Conservation (phyloP, 495 filamentous ascomycete genomes). For the Podospora pseudocomata region DNA sequence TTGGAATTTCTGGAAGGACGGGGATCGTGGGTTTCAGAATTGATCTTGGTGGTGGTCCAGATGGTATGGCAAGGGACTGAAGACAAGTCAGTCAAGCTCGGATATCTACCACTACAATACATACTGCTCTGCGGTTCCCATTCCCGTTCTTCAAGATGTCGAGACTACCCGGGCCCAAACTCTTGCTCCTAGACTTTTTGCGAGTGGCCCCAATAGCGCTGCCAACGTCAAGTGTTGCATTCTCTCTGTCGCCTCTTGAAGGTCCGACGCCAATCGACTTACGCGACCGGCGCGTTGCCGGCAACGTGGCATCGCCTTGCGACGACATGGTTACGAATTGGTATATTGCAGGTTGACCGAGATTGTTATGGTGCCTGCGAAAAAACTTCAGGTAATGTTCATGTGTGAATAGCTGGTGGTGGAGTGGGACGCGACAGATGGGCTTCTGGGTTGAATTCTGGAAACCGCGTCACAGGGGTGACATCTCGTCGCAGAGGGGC, state of each 20-base stretch:
- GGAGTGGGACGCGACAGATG: slow-evolving; percentile 14
- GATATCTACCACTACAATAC: slow-evolving; percentile 11
- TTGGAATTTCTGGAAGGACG: slow-evolving; percentile 58
- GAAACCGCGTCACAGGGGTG: neutral
- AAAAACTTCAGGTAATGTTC: neutral
- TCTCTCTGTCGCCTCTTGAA: slow-evolving; percentile 64
- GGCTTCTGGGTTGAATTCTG: slow-evolving; percentile 6
- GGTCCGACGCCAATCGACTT: slow-evolving; percentile 75
- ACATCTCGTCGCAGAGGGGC: slow-evolving; percentile 2
- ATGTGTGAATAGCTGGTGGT: neutral
- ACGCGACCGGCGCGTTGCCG: slow-evolving; percentile 60
- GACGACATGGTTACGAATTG: slow-evolving; percentile 39
- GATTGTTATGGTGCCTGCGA: slow-evolving; percentile 9
- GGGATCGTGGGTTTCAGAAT: slow-evolving; percentile 84
- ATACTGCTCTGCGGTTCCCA: slow-evolving; percentile 80
- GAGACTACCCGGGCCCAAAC: slow-evolving; percentile 85
- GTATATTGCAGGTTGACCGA: neutral
- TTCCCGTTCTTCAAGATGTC: slow-evolving; percentile 72
- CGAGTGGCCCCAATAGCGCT: slow-evolving; percentile 41
- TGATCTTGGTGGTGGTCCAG: slow-evolving; percentile 55
- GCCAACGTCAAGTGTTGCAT: slow-evolving; percentile 60
- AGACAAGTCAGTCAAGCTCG: slow-evolving; percentile 17
- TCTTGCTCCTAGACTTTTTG: slow-evolving; percentile 89
- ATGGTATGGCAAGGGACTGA: slow-evolving; percentile 49
- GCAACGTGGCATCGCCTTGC: slow-evolving; percentile 45